Evolutionary conservation across 202 grass and related monocot species (phyloP).

Genomic region (Elaeis oleifera): DNA sequence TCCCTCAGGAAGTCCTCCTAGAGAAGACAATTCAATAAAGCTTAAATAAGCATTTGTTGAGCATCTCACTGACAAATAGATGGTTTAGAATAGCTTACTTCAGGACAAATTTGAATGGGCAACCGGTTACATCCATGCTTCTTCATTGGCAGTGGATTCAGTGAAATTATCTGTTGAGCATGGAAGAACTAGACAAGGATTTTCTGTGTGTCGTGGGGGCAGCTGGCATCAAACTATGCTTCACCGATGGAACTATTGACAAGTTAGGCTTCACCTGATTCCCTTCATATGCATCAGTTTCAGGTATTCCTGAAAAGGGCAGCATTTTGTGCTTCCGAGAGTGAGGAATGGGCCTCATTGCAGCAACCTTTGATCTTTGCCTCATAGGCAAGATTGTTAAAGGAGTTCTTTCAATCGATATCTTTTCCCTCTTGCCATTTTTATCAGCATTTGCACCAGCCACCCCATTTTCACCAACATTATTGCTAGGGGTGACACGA

Average conservation of each 20-base stretch:
- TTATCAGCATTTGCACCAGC: background rate
- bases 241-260: slow-evolving; percentile 23
- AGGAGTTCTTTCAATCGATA: slow-evolving; percentile 10
- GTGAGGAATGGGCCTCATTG: slow-evolving; percentile 54
- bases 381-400: slow-evolving; percentile 6
- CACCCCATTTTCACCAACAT: slow-evolving; percentile 19
- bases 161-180: slow-evolving; percentile 24
- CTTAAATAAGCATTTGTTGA: no score
- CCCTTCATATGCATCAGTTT: slow-evolving; percentile 15
- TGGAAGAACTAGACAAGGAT: slow-evolving; percentile 16
- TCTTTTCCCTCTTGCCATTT: slow-evolving; percentile 8
- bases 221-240: slow-evolving; percentile 23
- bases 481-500: slow-evolving; percentile 1
- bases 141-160: slow-evolving; percentile 69
- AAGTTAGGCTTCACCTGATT: slow-evolving; percentile 28
- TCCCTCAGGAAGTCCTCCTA: slow-evolving; percentile 73
- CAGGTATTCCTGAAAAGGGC: slow-evolving; percentile 30
- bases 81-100: slow-evolving; percentile 34
- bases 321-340: slow-evolving; percentile 36
- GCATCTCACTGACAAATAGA: no score
- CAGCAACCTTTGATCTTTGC: slow-evolving; percentile 28
- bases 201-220: slow-evolving; percentile 28
- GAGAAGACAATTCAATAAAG: slow-evolving; percentile 5
- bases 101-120: slow-evolving; percentile 39
- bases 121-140: slow-evolving; percentile 51